Conservation (phyloP, 306 rosid genomes). For the Pyrus betulifolia region DNA sequence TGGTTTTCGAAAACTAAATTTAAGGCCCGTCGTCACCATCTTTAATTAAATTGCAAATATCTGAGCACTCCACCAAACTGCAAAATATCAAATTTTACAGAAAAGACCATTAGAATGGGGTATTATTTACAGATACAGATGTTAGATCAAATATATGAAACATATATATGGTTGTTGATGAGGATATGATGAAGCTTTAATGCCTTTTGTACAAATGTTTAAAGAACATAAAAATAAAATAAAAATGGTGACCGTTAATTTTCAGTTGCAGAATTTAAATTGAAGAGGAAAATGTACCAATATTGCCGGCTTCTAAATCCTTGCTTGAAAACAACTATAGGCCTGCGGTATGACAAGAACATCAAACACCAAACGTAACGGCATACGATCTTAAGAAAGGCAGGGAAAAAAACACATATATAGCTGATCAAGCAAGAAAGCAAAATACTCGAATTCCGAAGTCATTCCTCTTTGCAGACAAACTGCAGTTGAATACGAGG, state of each 20-base stretch:
- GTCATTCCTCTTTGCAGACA: too few relatives aligned
- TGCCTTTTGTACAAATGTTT: too few relatives aligned
- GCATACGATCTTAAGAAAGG: neutral
- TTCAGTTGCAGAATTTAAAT: neutral
- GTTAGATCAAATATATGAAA: too few relatives aligned
- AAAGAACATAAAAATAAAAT: too few relatives aligned
- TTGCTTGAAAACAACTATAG: constrained; percentile 81
- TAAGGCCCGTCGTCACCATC: constrained; percentile 56
- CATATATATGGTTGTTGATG: too few relatives aligned
- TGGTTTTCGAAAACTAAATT: neutral
- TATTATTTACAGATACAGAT: neutral
- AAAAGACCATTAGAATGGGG: neutral
- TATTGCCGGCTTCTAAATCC: constrained; percentile 89
- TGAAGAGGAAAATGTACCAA: constrained; percentile 40
- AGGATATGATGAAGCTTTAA: too few relatives aligned
- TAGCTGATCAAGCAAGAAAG: too few relatives aligned
- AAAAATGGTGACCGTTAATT: too few relatives aligned
- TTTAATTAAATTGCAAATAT: constrained; percentile 74
- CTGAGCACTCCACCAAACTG: constrained; percentile 97
- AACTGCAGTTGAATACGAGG: too few relatives aligned
- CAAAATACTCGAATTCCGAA: too few relatives aligned
- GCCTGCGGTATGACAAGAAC: constrained; percentile 31
- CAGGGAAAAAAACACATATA: too few relatives aligned
- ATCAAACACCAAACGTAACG: neutral
- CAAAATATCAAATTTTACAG: neutral